Percentiles rank a stretch among this genome's conserved stretches.
Conservation (phyloP, 2,329 filamentous ascomycete species). For the Cladosporium sp. region DNA sequence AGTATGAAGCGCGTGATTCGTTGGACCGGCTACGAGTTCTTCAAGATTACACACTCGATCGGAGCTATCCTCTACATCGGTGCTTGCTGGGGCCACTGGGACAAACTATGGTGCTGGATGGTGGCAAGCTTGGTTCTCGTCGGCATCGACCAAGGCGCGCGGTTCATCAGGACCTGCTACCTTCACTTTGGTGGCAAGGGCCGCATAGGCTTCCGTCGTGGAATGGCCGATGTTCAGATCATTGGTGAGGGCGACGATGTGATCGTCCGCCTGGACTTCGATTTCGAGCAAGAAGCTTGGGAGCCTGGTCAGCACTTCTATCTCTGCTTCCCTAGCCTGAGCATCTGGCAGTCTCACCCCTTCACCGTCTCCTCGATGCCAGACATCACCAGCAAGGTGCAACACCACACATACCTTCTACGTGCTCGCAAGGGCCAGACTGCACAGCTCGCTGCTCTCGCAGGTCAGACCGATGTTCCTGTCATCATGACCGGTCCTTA, state of each 20-base stretch:
- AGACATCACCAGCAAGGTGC: conserved; percentile 30
- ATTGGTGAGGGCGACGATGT: conserved; percentile 23
- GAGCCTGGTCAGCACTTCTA: conserved; percentile 70
- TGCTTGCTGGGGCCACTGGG: conserved; percentile 75
- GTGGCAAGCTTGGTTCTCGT: conserved; percentile 66
- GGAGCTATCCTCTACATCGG: conserved; percentile 73
- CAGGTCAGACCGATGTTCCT: conserved; percentile 38
- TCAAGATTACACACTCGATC: conserved; percentile 72
- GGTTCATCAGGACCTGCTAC: conserved; percentile 58
- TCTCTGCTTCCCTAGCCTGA: conserved; percentile 65
- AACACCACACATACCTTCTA: conserved; percentile 40
- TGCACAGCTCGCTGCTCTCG: conserved; percentile 52
- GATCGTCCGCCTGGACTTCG: conserved; percentile 63
- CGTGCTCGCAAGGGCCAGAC: conserved; percentile 56
- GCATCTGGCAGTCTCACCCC: conserved; percentile 71
- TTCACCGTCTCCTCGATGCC: conserved; percentile 63
- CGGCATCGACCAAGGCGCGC: conserved; percentile 62
- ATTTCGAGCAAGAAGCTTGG: conserved; percentile 62
- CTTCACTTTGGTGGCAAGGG: conserved; percentile 49
- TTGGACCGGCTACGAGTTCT: conserved; percentile 73
- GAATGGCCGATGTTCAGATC: conserved; percentile 42
- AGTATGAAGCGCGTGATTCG: conserved; percentile 62
- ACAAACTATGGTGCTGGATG: conserved; percentile 66
- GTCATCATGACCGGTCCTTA: conserved; percentile 66
- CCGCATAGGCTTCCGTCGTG: conserved; percentile 55